Conservation (phyloP, 257 asterid species). For the Scutellaria barbata region DNA sequence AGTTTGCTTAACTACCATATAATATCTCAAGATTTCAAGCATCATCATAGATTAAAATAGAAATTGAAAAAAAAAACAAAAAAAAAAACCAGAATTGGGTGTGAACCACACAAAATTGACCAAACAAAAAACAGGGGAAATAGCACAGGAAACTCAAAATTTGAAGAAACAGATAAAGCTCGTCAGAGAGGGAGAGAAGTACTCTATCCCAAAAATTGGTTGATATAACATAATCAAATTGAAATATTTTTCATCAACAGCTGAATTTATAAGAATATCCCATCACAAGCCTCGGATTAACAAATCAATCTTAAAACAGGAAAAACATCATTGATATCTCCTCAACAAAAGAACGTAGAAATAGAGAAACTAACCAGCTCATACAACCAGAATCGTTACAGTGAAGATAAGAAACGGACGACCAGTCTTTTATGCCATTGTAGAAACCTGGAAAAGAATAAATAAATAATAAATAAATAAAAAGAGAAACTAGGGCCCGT, state of each 20-base stretch:
- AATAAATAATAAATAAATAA: neutral
- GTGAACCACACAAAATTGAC: neutral
- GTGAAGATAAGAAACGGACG: neutral
- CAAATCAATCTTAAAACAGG: neutral
- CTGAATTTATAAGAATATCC: neutral
- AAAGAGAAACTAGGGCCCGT: slow-evolving; percentile 25
- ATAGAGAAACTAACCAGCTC: slow-evolving; percentile 29
- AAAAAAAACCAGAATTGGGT: neutral
- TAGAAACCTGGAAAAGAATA: neutral
- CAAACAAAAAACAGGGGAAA: neutral
- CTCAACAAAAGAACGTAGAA: neutral
- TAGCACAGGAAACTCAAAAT: neutral
- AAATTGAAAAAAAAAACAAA: too few relatives aligned
- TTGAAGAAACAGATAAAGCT: too few relatives aligned
- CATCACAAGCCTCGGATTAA: slow-evolving; percentile 5
- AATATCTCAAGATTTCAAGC: slow-evolving; percentile 19
- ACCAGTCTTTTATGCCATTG: neutral
- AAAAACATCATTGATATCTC: neutral
- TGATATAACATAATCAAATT: too few relatives aligned
- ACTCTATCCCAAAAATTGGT: neutral
- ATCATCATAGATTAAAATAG: neutral
- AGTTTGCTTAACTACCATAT: neutral
- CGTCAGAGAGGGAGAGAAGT: too few relatives aligned
- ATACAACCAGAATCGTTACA: slow-evolving; percentile 4
- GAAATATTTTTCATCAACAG: slow-evolving; percentile 1